A percentile compares a stretch with the other conserved stretches of the same genome.
Conservation (phyloP, 2,329 filamentous ascomycete species). For the Hypoxylon rubiginosum region DNA sequence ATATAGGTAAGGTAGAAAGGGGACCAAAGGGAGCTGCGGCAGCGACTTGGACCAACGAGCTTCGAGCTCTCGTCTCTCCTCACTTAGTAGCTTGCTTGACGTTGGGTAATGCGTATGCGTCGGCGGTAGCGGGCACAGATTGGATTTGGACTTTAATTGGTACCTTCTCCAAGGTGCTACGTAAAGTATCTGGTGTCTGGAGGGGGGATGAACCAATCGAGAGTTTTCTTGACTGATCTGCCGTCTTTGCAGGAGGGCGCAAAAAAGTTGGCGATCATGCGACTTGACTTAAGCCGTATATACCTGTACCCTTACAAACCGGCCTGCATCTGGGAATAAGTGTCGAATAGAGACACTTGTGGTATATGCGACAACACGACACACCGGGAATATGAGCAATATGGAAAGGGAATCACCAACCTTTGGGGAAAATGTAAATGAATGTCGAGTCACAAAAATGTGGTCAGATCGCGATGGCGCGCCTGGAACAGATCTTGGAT, state of each 20-base stretch:
- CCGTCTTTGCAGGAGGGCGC: slow-evolving; percentile 33
- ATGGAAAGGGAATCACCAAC: slow-evolving; percentile 30
- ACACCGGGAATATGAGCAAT: slow-evolving; percentile 7
- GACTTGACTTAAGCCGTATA: slow-evolving; percentile 14
- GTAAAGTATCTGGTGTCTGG: slow-evolving; percentile 13
- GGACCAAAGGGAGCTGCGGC: slow-evolving; percentile 27
- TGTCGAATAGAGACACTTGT: slow-evolving; percentile 10
- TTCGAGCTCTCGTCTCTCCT: slow-evolving; percentile 31
- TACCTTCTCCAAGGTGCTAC: slow-evolving; percentile 28
- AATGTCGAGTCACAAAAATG: slow-evolving; percentile 29
- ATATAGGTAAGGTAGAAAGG: slow-evolving; percentile 7
- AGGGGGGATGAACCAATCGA: slow-evolving; percentile 24
- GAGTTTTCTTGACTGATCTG: slow-evolving; percentile 25
- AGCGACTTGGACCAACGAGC: slow-evolving; percentile 33
- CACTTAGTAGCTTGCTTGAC: slow-evolving; percentile 22
- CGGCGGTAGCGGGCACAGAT: slow-evolving; percentile 27
- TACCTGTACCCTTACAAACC: background rate
- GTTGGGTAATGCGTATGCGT: slow-evolving; percentile 27
- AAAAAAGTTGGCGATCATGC: slow-evolving; percentile 23
- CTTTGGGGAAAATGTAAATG: slow-evolving; percentile 35
- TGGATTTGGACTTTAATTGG: slow-evolving; percentile 33
- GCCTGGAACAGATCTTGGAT: slow-evolving; percentile 37
- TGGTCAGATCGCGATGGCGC: slow-evolving; percentile 35
- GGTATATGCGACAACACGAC: background rate
- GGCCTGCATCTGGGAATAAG: background rate